Conservation (phyloP, 306 rosid species). For the Dicorynia guianensis region DNA sequence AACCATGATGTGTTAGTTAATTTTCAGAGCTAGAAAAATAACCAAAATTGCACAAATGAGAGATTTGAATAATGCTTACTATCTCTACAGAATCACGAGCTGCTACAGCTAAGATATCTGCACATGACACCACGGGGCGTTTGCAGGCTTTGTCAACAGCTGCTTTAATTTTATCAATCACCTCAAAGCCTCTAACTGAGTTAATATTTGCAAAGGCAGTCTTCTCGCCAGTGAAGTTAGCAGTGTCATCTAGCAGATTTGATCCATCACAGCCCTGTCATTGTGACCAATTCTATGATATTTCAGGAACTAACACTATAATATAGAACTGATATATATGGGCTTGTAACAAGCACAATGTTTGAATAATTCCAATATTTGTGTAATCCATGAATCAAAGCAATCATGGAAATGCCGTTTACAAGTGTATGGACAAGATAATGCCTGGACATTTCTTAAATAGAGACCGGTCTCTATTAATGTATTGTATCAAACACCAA, state of each 20-base stretch:
- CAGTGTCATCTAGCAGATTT: slow-evolving; percentile 46
- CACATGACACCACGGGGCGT: slow-evolving; percentile 52
- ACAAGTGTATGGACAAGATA: no score
- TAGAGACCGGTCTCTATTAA: no score
- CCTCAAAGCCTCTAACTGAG: slow-evolving; percentile 46
- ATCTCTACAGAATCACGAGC: slow-evolving; percentile 56
- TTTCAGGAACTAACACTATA: neutral
- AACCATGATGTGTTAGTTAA: neutral
- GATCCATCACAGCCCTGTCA: slow-evolving; percentile 58
- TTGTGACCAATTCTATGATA: neutral
- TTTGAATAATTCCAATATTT: no score
- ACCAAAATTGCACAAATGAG: neutral
- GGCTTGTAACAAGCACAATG: no score
- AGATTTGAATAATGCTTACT: slow-evolving; percentile 34
- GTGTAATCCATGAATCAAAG: no score
- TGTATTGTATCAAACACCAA: no score
- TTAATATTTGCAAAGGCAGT: slow-evolving; percentile 42
- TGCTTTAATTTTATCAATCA: slow-evolving; percentile 49
- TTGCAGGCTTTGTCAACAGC: slow-evolving; percentile 54
- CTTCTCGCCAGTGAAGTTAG: slow-evolving; percentile 46
- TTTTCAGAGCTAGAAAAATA: neutral
- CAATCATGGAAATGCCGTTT: no score
- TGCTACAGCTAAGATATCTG: slow-evolving; percentile 54
- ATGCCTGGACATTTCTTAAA: no score
- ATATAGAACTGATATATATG: neutral